Evolutionary conservation across 139 green algal species (phyloP).

Genomic region (Chlorella vulgaris): DNA sequence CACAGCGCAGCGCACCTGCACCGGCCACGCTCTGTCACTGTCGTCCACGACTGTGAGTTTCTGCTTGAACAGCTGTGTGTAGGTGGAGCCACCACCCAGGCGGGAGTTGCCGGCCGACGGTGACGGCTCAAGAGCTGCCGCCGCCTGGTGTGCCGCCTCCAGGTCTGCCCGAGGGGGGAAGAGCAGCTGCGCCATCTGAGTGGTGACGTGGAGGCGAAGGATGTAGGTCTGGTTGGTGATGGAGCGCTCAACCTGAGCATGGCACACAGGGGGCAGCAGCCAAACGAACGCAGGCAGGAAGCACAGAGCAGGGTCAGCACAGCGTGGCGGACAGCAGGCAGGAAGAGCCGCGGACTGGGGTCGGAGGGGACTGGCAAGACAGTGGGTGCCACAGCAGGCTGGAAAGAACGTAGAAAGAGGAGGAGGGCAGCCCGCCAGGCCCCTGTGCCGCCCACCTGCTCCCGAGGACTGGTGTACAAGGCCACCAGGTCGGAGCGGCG

Average conservation of each 20-base stretch:
- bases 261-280: neutral
- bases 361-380: too few species aligned
- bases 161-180: conserved; percentile 49
- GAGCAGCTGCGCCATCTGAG: conserved; percentile 48
- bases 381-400: too few species aligned
- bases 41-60: conserved; percentile 23
- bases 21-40: conserved; percentile 11
- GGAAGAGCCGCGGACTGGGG: too few species aligned
- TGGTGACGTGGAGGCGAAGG: conserved; percentile 26
- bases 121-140: neutral
- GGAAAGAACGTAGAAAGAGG: too few species aligned
- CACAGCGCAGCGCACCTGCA: conserved; percentile 19
- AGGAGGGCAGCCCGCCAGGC: too few species aligned
- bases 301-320: too few species aligned
- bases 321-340: too few species aligned
- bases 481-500: conserved; percentile 7
- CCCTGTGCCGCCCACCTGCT: conserved; percentile 8
- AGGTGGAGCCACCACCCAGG: neutral
- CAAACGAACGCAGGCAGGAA: too few species aligned
- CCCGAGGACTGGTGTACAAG: neutral
- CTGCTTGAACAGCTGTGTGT: conserved; percentile 35
- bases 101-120: neutral
- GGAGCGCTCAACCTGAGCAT: conserved; percentile 17
- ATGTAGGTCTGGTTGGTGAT: conserved; percentile 41
- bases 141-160: conserved; percentile 14